phyloP scores from a whole-genome alignment of 805 yeast genomes.

The Debaryomyces prosopidis region DNA sequence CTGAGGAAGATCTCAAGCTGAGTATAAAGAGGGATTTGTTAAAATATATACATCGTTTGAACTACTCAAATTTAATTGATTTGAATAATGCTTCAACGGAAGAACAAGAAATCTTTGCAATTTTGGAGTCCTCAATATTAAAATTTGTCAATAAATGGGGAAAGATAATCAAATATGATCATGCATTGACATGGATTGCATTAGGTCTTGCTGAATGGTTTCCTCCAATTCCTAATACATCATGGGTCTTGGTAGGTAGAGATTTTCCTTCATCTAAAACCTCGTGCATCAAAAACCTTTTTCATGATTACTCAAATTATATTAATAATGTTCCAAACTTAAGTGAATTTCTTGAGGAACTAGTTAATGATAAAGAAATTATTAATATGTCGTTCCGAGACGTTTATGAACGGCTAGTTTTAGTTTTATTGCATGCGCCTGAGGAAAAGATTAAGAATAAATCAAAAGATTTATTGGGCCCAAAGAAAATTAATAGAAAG shows the following conservation, averaged over 20 bases:
- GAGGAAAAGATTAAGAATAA: slow-evolving; percentile 34
- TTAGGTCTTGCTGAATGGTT: slow-evolving; percentile 87
- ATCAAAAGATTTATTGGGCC: neutral
- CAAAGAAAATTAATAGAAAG: slow-evolving; percentile 32
- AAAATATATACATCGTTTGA: slow-evolving; percentile 56
- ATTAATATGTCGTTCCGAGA: slow-evolving; percentile 56
- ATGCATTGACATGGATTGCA: slow-evolving; percentile 87
- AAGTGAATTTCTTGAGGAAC: slow-evolving; percentile 18
- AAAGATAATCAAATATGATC: slow-evolving; percentile 69
- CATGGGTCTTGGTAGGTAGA: slow-evolving; percentile 57
- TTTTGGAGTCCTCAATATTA: slow-evolving; percentile 59
- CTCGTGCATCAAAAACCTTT: slow-evolving; percentile 30
- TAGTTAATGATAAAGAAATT: slow-evolving; percentile 27
- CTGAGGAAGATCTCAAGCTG: slow-evolving; percentile 23
- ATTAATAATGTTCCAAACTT: slow-evolving; percentile 31
- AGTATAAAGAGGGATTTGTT: slow-evolving; percentile 57
- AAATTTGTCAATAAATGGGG: slow-evolving; percentile 81
- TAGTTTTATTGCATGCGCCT: slow-evolving; percentile 76
- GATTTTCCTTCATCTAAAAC: slow-evolving; percentile 33
- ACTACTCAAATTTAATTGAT: slow-evolving; percentile 21
- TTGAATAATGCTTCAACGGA: slow-evolving; percentile 28
- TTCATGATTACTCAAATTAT: slow-evolving; percentile 40
- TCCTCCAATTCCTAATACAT: slow-evolving; percentile 59
- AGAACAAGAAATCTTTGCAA: slow-evolving; percentile 55
- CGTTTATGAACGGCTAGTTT: slow-evolving; percentile 70